These are phyloP conservation scores for Candida tunisiensis DNA, from an alignment of 1,139 yeast species.

Conservation along the genomic window DNA sequence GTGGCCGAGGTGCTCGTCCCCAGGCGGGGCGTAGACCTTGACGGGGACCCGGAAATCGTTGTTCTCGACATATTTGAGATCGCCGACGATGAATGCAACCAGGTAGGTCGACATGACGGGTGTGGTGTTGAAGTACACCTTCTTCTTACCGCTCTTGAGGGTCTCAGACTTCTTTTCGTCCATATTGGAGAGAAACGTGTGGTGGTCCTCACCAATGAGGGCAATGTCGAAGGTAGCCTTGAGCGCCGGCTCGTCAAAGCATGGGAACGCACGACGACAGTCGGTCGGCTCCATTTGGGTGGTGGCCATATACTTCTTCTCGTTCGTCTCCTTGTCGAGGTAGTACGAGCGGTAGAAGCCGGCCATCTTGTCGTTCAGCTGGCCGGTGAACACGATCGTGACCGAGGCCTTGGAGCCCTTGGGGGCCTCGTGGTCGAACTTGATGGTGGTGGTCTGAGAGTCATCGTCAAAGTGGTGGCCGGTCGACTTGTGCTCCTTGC, in stretches of 20 bases:
- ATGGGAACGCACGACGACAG: constrained; percentile 74
- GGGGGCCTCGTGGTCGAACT: constrained; percentile 31
- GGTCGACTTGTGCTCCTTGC: constrained; percentile 1
- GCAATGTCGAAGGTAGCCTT: constrained; percentile 58
- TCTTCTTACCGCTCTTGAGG: constrained; percentile 34
- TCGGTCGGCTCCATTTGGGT: constrained; percentile 83
- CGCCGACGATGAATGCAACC: constrained; percentile 74
- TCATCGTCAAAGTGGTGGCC: constrained; percentile 21
- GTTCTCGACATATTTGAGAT: constrained; percentile 55
- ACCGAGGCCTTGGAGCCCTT: constrained; percentile 29
- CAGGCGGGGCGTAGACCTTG: constrained; percentile 68
- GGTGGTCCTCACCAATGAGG: constrained; percentile 34
- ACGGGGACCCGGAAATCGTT: constrained; percentile 57
- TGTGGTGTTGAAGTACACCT: constrained; percentile 39
- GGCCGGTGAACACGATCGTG: constrained; percentile 47
- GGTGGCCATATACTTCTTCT: constrained; percentile 47
- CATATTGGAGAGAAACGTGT: constrained; percentile 64
- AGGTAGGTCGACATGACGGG: constrained; percentile 72
- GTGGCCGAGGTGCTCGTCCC: constrained; percentile 46
- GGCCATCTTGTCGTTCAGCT: constrained; percentile 59
- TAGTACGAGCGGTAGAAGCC: constrained; percentile 74
- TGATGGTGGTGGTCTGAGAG: constrained; percentile 47
- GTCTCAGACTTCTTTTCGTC: constrained; percentile 32
- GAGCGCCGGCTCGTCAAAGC: constrained; percentile 64
- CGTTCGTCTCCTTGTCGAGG: constrained; percentile 39